Conservation (phyloP, 495 filamentous ascomycete genomes). For the Cryomyces minteri region DNA sequence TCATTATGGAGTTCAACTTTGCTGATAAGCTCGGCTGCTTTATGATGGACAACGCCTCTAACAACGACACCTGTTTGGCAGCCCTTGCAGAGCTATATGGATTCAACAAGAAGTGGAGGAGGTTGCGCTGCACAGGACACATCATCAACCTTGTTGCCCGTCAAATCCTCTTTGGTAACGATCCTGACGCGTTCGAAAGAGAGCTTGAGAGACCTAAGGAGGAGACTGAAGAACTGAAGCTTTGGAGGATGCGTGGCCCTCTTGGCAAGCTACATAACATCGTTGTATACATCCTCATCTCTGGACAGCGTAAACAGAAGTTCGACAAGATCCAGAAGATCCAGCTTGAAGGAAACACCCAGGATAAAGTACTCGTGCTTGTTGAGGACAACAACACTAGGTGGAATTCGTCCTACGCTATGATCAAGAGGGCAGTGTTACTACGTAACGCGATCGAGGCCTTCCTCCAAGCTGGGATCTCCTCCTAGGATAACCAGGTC, state of each 20-base stretch:
- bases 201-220: neutral
- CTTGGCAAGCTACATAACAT: conserved; percentile 8
- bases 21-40: conserved; percentile 3
- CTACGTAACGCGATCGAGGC: no score
- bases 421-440: no score
- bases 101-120: neutral
- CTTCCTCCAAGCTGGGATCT: no score
- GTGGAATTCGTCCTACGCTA: no score
- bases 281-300: conserved; percentile 1
- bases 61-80: conserved; percentile 1
- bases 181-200: neutral
- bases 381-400: no score
- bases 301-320: neutral
- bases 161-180: conserved; percentile 1
- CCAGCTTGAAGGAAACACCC: no score
- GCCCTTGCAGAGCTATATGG: conserved; percentile 1
- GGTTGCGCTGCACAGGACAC: conserved; percentile 6
- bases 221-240: neutral
- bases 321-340: neutral
- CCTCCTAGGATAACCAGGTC: no score
- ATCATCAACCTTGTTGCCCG: conserved; percentile 6
- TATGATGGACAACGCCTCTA: conserved; percentile 5
- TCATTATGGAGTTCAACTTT: conserved; percentile 2
- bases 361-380: no score
- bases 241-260: conserved; percentile 3